Conservation (phyloP, 75 land plant species). For the Chamaecyparis obtusa region DNA sequence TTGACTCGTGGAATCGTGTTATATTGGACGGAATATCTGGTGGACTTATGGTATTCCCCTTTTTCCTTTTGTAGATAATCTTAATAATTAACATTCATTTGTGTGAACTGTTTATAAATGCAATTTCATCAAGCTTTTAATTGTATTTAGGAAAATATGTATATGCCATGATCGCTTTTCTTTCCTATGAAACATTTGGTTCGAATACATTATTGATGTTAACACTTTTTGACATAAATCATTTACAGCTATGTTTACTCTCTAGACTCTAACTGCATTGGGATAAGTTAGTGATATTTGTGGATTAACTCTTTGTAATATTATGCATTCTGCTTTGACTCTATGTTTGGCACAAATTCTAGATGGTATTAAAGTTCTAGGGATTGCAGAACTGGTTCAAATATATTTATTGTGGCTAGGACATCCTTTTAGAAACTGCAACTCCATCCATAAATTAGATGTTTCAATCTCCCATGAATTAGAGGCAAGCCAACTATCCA, state of each 20-base stretch:
- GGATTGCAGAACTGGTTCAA: background rate
- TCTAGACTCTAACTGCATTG: background rate
- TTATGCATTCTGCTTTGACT: background rate
- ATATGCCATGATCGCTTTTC: background rate
- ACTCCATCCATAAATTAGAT: background rate
- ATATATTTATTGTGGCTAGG: background rate
- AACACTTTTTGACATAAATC: background rate
- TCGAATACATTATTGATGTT: background rate
- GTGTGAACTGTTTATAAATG: background rate
- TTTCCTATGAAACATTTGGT: background rate
- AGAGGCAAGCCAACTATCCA: background rate
- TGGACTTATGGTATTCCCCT: conserved; percentile 73
- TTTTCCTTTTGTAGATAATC: background rate
- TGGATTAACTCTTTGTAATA: background rate
- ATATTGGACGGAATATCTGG: conserved; percentile 70
- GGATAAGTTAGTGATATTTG: background rate
- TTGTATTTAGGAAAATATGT: background rate
- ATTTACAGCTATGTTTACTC: background rate
- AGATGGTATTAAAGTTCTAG: background rate
- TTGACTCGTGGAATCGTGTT: conserved; percentile 82
- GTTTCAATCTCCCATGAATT: background rate
- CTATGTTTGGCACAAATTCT: background rate
- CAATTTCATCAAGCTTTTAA: background rate
- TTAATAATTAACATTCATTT: background rate
- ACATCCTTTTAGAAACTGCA: background rate